Base-by-base conservation (phyloP, 163 green algal genomes). In the Scenedesmus sp. region DNA sequence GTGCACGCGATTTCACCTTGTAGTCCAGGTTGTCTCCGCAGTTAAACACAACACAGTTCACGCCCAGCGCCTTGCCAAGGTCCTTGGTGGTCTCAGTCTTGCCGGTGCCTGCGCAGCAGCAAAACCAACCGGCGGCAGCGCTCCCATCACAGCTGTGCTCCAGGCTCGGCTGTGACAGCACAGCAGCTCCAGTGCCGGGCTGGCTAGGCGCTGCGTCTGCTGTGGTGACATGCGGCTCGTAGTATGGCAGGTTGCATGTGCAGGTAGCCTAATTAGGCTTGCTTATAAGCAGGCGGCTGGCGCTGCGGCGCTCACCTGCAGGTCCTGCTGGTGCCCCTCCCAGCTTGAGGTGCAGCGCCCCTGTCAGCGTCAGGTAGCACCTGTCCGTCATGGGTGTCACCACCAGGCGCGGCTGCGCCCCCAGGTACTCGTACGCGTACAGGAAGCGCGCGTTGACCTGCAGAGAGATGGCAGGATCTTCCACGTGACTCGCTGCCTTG, bases 41-140 rank as follows among this genome's bases (percentile, higher is more conserved):
- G 92, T 99, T 99, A 94, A 99, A 99, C 79, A 99, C 97, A 61
- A 99, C 96, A 91, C 96, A 98, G 91, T 99, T 97, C 42, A 98
- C 94, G 3, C 97, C 97, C 49, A 99, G 93, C 10, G 95, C 96
- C 90, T 98, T 98, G 87, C 94, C 96, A 51, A 99, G 93, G 89
- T 99, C 97, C 93, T 98, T 98, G 51, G 94, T 97, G 35, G 96
- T 98, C 95, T 98, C 97, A 12, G 97, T 98, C 95, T 98, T 98
- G 85, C 96, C 96, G 1, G 96, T 97, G 20, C 95, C 95, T 94
- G 94, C 91, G 61, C 10, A n/a, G 3, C 30, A 56, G 0, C 37
- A 30, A 86, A 0, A 7, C 49, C 0, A 1, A 68, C 1, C 4
- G 24, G 12, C n/a, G 3, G n/a, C 70, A 80, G n/a, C n/a, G n/a